Conservation (phyloP, 768 basidiomycete species). For the Phaffia tasmanica region DNA sequence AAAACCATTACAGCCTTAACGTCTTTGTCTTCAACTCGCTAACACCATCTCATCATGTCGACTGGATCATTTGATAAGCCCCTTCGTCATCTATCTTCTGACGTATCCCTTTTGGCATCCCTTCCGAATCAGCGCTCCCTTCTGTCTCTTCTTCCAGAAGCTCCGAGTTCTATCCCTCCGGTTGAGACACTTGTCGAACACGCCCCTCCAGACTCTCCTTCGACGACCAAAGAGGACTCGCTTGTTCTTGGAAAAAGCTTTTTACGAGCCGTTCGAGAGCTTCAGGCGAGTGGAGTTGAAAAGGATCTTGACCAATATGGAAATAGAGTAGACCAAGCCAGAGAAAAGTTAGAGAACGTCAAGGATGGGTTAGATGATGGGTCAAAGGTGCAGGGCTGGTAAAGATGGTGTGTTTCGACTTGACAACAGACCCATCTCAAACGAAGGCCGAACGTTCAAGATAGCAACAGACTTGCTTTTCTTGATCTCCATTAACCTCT, state of each 20-base stretch:
- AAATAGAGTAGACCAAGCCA: background rate
- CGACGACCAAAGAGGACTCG: constrained; percentile 7
- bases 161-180: background rate
- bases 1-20: too few relatives aligned
- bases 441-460: background rate
- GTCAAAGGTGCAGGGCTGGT: background rate
- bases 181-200: background rate
- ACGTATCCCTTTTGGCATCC: background rate
- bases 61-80: too few relatives aligned
- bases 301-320: background rate
- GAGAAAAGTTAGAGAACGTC: constrained; percentile 2
- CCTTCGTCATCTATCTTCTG: background rate
- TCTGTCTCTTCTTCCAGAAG: constrained; percentile 5
- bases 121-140: background rate
- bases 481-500: background rate
- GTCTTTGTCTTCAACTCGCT: too few relatives aligned
- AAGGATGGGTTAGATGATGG: constrained; percentile 3
- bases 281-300: background rate
- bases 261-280: background rate
- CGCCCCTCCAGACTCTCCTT: background rate
- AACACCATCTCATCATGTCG: too few relatives aligned
- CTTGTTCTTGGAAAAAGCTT: background rate
- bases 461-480: background rate
- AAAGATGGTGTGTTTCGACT: background rate
- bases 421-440: background rate